These are phyloP conservation scores for Asterochloris erici DNA, from an alignment of 139 green algal species.

Conservation along the genomic window DNA sequence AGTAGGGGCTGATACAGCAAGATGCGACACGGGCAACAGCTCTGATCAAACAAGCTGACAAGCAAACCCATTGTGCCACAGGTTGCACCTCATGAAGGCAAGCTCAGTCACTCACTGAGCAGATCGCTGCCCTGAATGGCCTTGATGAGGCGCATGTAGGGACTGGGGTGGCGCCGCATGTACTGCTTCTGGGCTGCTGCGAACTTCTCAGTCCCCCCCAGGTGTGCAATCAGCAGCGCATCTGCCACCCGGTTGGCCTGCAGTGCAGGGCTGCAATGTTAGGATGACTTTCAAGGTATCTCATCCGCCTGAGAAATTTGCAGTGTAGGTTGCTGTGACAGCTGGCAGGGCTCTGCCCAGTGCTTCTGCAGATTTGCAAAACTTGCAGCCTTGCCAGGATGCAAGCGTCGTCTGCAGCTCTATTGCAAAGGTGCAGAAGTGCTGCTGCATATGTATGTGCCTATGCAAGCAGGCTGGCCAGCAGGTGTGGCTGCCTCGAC, in stretches of 20 bases:
- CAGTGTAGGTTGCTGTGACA: too few relatives aligned
- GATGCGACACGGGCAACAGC: neutral
- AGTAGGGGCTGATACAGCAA: too few relatives aligned
- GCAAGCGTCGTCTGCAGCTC: too few relatives aligned
- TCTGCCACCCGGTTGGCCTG: constrained; percentile 77
- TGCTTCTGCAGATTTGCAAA: too few relatives aligned
- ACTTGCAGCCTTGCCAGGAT: too few relatives aligned
- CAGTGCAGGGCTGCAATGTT: constrained; percentile 12
- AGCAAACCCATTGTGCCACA: neutral
- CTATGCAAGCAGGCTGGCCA: too few relatives aligned
- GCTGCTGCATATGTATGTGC: too few relatives aligned
- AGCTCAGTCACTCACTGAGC: constrained; percentile 22
- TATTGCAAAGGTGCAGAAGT: too few relatives aligned
- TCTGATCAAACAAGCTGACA: neutral
- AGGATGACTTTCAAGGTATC: too few relatives aligned
- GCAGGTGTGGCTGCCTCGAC: neutral
- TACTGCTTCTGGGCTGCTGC: constrained; percentile 53
- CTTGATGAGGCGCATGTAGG: constrained; percentile 79
- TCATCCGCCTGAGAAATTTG: too few relatives aligned
- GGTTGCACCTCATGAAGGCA: neutral
- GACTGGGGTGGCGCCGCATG: constrained; percentile 71
- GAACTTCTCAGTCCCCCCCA: constrained; percentile 58
- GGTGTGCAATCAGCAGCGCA: constrained; percentile 85
- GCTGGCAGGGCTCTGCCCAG: too few relatives aligned
- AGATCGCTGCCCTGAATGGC: constrained; percentile 72